Conservation (phyloP, 306 rosid species). For the Erythrophleum fordii region DNA sequence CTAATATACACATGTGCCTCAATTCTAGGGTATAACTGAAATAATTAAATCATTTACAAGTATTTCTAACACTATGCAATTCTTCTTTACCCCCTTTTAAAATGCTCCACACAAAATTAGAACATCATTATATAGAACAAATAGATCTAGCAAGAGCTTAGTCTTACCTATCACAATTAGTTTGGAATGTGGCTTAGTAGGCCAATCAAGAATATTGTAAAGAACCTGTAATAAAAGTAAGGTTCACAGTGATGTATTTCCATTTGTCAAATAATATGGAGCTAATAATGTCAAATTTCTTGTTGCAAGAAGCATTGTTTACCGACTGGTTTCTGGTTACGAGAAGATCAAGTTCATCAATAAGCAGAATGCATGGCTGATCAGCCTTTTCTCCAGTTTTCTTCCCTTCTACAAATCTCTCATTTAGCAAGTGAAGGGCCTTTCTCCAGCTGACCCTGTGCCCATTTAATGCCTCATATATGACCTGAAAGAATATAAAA, state of each 20-base stretch:
- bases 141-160: conserved; percentile 6
- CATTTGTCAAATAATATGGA: not conserved
- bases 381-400: conserved; percentile 64
- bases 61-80: too few species aligned
- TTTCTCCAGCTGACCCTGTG: conserved; percentile 91
- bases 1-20: too few species aligned
- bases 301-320: conserved; percentile 41
- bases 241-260: conserved; percentile 11
- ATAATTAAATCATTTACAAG: too few species aligned
- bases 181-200: conserved; percentile 89
- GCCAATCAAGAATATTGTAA: conserved; percentile 98
- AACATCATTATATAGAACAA: conserved; percentile 19
- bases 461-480: conserved; percentile 89
- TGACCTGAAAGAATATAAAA: conserved; percentile 62
- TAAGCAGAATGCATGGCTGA: conserved; percentile 89
- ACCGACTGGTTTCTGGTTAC: conserved; percentile 98
- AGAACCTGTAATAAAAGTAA: conserved; percentile 62
- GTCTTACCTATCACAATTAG: conserved; percentile 80
- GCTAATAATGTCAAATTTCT: conserved; percentile 30
- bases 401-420: conserved; percentile 82
- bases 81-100: conserved; percentile 19
- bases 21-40: too few species aligned
- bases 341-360: conserved; percentile 97
- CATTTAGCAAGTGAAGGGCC: conserved; percentile 81
- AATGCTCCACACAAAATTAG: conserved; percentile 7